Evolutionary conservation across 2,329 filamentous ascomycete species (phyloP).

Genomic region (Sporothrix pallida): DNA sequence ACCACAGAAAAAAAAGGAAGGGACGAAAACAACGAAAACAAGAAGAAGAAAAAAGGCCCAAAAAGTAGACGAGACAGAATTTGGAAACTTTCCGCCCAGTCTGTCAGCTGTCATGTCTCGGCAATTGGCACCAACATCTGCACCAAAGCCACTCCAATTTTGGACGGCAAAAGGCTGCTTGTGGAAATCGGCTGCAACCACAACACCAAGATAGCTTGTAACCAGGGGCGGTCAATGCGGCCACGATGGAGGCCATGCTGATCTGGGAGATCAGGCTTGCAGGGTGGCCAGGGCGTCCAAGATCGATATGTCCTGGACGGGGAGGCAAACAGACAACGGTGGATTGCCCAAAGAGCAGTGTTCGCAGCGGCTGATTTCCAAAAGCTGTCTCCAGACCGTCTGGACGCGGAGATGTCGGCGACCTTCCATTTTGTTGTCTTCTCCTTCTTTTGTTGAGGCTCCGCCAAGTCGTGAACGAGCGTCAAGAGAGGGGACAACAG

Average conservation of each 20-base stretch:
- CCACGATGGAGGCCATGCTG: background rate
- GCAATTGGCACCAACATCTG: constrained; percentile 1
- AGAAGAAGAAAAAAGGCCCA: background rate
- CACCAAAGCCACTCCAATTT: background rate
- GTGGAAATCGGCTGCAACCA: background rate
- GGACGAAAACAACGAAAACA: background rate
- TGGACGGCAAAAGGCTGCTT: constrained; percentile 7
- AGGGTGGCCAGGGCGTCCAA: background rate
- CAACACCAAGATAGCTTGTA: too few relatives aligned
- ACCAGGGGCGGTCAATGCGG: too few relatives aligned
- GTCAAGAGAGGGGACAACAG: too few relatives aligned
- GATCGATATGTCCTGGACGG: background rate
- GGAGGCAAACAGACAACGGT: background rate
- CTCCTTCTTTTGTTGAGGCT: too few relatives aligned
- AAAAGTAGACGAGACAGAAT: too few relatives aligned
- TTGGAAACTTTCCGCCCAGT: background rate
- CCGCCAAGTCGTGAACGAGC: too few relatives aligned
- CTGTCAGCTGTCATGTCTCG: background rate
- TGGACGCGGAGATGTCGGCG: too few relatives aligned
- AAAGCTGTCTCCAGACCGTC: background rate
- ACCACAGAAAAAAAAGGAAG: background rate
- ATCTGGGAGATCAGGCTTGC: background rate
- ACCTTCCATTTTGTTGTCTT: too few relatives aligned
- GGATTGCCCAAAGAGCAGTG: background rate
- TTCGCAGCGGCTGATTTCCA: background rate